Evolutionary conservation across 805 yeast genomes (phyloP), one percentile per base, ranked within the genome.

Genomic region (Debaryomyces hansenii): DNA sequence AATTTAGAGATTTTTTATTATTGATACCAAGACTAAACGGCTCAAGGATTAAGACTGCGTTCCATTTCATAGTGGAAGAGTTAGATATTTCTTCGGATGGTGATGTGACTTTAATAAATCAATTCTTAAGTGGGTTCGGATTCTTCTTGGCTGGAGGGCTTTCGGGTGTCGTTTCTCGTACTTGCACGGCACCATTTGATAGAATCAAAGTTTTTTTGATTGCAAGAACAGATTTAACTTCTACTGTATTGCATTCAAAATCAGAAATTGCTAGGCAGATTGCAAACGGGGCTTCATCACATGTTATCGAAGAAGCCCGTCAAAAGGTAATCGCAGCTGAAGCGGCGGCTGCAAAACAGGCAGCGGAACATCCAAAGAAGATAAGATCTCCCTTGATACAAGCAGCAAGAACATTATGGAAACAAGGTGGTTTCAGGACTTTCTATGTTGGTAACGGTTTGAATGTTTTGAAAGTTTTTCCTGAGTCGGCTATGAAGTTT

Each of bases 131-230:
- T 60, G 96, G 97, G 28, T 77, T 90, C 50, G 97, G 97, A 0
- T 94, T 82, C 66, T 94, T 94, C 60, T 68, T 91, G 29, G 96
- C 97, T 1, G 99, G 99, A 34, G 99, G 99, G 0, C 65, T 91
- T 16, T 87, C 97, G 1, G 99, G 99, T 1, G 99, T 92, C 2
- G 86, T 94, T 4, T 90, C 97, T 11, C 82, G 99, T 68, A 90
- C 98, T 0, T 86, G 94, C 57, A 94, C 99, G 0, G 99, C 98
- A 0, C 99, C 99, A 9, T 88, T 94, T 53, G 99, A 94, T 65
- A 79, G 99, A 62, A 80, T 94, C 18, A 94, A 94, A 63, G 98
- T 94, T 11, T 94, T 88, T 56, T 71, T 94, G 41, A 94, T 94
- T 58, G 97, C 98, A 1, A 80, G 96, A 63, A 85, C 96, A 0